These are phyloP conservation scores for Pseudocercospora ulei DNA, from an alignment of 2,329 filamentous ascomycete species.

Conservation along the genomic window DNA sequence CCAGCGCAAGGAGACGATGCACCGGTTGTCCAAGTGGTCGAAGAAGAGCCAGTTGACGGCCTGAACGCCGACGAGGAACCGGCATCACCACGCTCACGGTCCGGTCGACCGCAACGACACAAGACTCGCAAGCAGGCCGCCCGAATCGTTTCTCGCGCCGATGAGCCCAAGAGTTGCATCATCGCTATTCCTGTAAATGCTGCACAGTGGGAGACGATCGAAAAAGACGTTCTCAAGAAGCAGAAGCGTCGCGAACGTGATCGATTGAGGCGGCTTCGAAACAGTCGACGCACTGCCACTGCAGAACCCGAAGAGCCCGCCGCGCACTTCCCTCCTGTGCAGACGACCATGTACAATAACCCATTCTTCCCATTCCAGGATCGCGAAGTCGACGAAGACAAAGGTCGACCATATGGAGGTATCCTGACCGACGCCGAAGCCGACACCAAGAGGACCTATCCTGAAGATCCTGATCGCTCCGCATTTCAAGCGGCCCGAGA, in stretches of 20 bases:
- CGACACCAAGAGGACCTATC: conserved; percentile 81
- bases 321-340: conserved; percentile 50
- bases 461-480: conserved; percentile 66
- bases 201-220: conserved; percentile 33
- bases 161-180: conserved; percentile 42
- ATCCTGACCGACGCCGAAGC: conserved; percentile 82
- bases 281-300: conserved; percentile 39
- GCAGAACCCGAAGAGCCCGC: conserved; percentile 37
- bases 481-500: conserved; percentile 84
- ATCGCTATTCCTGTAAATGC: conserved; percentile 40
- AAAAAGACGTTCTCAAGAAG: conserved; percentile 45
- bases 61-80: conserved; percentile 20
- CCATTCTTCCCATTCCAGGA: conserved; percentile 85
- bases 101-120: conserved; percentile 49
- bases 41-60: conserved; percentile 21
- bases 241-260: conserved; percentile 42
- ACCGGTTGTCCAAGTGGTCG: conserved; percentile 27
- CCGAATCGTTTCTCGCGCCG: conserved; percentile 28
- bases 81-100: conserved; percentile 29
- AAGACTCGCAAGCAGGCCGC: conserved; percentile 36
- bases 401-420: conserved; percentile 89
- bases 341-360: conserved; percentile 56
- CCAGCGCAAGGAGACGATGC: conserved; percentile 27
- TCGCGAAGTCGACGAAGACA: conserved; percentile 76
- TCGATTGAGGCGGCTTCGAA: conserved; percentile 34